Base-by-base conservation (phyloP, 73 alveolate species). In the Uronychia binucleata region DNA sequence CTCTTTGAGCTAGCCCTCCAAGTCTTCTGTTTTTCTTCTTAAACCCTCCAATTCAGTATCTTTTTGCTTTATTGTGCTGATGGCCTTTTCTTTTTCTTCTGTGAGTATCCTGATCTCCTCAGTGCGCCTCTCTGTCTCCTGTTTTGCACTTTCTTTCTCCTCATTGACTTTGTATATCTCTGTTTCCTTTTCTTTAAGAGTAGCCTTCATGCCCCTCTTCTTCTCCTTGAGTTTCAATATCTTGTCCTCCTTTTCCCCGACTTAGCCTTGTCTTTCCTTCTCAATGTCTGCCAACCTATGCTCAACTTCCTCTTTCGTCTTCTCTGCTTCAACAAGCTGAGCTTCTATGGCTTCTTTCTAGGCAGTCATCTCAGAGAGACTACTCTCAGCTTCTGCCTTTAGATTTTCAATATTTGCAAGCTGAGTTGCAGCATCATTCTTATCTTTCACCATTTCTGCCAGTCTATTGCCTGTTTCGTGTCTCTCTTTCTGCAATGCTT, bases 241-340 rank as follows among this genome's bases (percentile, higher is more conserved):
- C 19, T 46, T 46, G 19, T 46, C 67, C 67, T 46, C 67, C 19
- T 46, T 46, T 46, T 46, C 67, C 25, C 28, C 74, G 1, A 75
- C 34, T 30, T 26, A 27, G 0, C 27, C 80, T 26, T 8, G 1
- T 32, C 82, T 77, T 34, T 83, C 81, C 34, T 31, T 83, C 32
- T 83, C 90, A 31, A 83, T 74, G 34, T 81, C 88, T 60, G 57
- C 31, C 19, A 58, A 75, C 75, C 59, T 81, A 1, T 0, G 46
- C 28, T 59, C 28, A n/a, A 59, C 75, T 0, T 81, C 88, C 1
- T 1, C 28, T 33, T 46, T 46, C 19, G 19, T 11, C 19, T 46
- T 46, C 19, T 46, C 67, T 46, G 5, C 67, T 19, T 46, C 19
- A 19, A 19, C 19, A 46, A 46, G 67, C n/a, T 11, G 67, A 14